Percentiles rank a stretch among this genome's conserved stretches.
Evolutionary conservation across 208 protist species (phyloP).

Genomic region (Acanthamoeba sp.): DNA sequence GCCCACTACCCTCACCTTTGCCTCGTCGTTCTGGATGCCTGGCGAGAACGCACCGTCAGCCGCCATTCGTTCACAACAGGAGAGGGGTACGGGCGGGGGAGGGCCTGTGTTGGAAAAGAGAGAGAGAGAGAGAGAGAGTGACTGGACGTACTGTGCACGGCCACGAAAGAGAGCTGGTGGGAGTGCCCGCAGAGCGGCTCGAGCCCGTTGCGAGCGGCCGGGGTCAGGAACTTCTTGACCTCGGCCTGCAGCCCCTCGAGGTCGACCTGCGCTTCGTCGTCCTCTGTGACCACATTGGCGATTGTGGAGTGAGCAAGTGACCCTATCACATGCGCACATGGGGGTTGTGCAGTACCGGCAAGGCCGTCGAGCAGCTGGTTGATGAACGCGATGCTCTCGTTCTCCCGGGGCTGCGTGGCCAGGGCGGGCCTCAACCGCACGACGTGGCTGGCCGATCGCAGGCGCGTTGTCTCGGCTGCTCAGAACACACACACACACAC

Average conservation of each 20-base stretch:
- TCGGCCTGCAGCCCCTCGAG: not conserved
- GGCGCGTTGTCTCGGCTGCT: not conserved
- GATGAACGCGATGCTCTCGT: constrained; percentile 27
- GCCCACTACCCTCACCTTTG: not conserved
- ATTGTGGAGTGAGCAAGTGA: not conserved
- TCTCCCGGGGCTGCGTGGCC: not conserved
- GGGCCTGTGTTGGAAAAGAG: too few species aligned
- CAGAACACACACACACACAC: not conserved
- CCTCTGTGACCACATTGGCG: not conserved
- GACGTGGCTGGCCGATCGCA: not conserved
- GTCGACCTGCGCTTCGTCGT: not conserved
- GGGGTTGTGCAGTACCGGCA: not conserved
- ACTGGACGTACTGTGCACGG: not conserved
- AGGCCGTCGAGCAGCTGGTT: constrained; percentile 6
- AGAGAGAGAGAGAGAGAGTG: too few species aligned
- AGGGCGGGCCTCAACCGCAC: not conserved
- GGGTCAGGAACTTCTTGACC: not conserved
- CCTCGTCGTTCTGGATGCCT: not conserved
- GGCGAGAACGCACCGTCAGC: too few species aligned
- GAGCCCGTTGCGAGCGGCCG: not conserved
- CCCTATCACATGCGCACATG: not conserved
- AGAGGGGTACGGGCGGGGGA: too few species aligned
- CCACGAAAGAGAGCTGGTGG: constrained; percentile 33
- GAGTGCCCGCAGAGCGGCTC: constrained; percentile 10
- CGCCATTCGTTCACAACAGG: too few species aligned